Percentiles rank a stretch among this genome's conserved stretches.
Evolutionary conservation across 495 filamentous ascomycete species (phyloP).

Genomic region (Lasiosphaeris hirsuta): DNA sequence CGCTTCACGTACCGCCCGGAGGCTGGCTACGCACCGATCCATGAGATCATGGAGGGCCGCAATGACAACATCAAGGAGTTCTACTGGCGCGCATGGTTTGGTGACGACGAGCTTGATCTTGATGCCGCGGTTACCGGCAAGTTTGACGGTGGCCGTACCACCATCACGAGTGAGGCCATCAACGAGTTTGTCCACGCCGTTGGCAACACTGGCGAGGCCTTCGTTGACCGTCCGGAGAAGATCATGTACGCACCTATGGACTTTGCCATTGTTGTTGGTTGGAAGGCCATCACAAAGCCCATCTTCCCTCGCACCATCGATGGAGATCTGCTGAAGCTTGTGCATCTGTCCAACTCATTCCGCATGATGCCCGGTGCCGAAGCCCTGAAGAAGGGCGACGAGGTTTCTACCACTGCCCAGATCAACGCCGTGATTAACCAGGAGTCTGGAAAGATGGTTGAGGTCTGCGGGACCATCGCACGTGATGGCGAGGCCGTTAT

Average conservation of each 20-base stretch:
- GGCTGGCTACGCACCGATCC: conserved; percentile 89
- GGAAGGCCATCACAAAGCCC: conserved; percentile 98
- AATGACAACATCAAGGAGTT: conserved; percentile 98
- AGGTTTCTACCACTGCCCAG: conserved; percentile 87
- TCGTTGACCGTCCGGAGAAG: conserved; percentile 93
- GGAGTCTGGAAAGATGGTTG: conserved; percentile 98
- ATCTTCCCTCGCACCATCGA: conserved; percentile 96
- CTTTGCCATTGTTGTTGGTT: conserved; percentile 96
- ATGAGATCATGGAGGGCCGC: conserved; percentile 89
- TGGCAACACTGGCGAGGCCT: conserved; percentile 97
- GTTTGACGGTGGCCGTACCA: conserved; percentile 83
- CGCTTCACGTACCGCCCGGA: conserved; percentile 90
- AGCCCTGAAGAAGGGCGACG: conserved; percentile 90
- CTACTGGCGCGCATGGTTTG: conserved; percentile 97
- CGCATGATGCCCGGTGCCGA: conserved; percentile 96
- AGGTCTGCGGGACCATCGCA: conserved; percentile 93
- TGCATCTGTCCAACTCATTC: conserved; percentile 95
- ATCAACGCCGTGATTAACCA: conserved; percentile 98
- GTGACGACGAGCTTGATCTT: conserved; percentile 77
- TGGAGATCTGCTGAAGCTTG: conserved; percentile 88
- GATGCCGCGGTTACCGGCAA: conserved; percentile 76
- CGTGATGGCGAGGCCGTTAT: conserved; percentile 86
- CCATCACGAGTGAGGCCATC: conserved; percentile 85
- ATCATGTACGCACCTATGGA: conserved; percentile 97
- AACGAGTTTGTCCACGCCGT: conserved; percentile 98